These are phyloP conservation scores for Funneliformis caledonium DNA, from an alignment of 371 early-diverging fungal genomes.

Conservation along the genomic window DNA sequence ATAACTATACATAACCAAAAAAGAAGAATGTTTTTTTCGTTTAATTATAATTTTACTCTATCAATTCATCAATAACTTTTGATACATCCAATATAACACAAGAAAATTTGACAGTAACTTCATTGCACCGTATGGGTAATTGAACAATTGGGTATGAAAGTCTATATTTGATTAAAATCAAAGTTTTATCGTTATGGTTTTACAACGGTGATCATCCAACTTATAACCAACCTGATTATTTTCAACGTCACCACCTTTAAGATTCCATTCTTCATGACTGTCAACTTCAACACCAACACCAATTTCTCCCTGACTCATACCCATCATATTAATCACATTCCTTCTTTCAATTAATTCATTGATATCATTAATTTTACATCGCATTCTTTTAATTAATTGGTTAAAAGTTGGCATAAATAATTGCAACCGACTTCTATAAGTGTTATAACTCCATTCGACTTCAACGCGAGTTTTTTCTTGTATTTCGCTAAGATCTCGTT, in stretches of 20 bases:
- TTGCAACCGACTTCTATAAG: neutral
- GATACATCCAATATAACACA: neutral
- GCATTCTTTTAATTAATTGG: neutral
- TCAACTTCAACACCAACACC: neutral
- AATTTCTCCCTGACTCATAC: neutral
- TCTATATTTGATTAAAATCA: neutral
- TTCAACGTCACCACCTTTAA: neutral
- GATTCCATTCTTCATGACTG: neutral
- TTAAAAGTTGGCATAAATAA: constrained; percentile 1
- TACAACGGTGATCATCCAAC: too few relatives aligned
- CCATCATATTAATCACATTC: neutral
- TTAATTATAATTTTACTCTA: too few relatives aligned
- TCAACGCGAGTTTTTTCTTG: neutral
- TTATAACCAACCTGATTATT: neutral
- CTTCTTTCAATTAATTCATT: neutral
- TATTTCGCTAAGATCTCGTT: neutral
- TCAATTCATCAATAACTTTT: neutral
- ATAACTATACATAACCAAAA: too few relatives aligned
- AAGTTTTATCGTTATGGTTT: neutral
- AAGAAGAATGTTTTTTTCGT: too few relatives aligned
- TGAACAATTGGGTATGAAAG: neutral
- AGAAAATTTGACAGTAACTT: neutral
- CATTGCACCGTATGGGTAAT: too few relatives aligned
- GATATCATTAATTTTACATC: neutral
- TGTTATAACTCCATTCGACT: neutral